Base-by-base conservation (phyloP, 2,329 filamentous ascomycete genomes). In the Epichloe sibirici region DNA sequence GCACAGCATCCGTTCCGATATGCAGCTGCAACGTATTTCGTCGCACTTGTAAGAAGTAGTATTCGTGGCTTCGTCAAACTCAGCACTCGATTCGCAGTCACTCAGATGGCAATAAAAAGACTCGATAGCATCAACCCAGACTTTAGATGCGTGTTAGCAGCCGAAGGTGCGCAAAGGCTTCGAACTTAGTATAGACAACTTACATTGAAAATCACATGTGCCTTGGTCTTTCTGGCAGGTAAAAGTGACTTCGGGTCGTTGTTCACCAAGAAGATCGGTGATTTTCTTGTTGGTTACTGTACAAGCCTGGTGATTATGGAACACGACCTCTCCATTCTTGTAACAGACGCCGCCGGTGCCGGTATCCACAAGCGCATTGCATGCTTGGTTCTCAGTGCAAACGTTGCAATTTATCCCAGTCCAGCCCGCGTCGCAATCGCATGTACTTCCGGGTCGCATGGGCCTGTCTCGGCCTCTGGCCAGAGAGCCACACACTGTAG, bases 341-440 rank as follows among this genome's bases (percentile, higher is more conserved):
- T 96, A 97, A 72, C 93, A 98, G 11, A 95, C 83, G 35, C 90
- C 93, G 45, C 85, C 89, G 56, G 88, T 79, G 3, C 80, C 80
- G 13, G 85, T 82, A 4, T 88, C 88, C 83, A 95, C 95, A 69
- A 98, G 74, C 37, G 88, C 83, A 65, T 93, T 82, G 64, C 93
- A 98, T 15, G 87, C 90, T 59, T 85, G 74, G 66, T 97, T 78
- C 4, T 83, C 82, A 55, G 85, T 83, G 70, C 93, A 98, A 53
- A 98, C 88, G 63, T 93, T 98, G 79, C 93, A 98, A 74, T 98
- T 98, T 71, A 98, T 91, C 57, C 93, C 93, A 42, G 81, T 81
- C 93, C 93, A 98, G 52, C 93, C 93, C 39, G 95, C 87, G 64
- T 90, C 86, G 68, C 93, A 98, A 43, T 89, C 74, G 71, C 93